Evolutionary conservation across 441 rosid species (phyloP), one percentile per base, ranked within the genome.

Genomic region (Populus tomentosa): DNA sequence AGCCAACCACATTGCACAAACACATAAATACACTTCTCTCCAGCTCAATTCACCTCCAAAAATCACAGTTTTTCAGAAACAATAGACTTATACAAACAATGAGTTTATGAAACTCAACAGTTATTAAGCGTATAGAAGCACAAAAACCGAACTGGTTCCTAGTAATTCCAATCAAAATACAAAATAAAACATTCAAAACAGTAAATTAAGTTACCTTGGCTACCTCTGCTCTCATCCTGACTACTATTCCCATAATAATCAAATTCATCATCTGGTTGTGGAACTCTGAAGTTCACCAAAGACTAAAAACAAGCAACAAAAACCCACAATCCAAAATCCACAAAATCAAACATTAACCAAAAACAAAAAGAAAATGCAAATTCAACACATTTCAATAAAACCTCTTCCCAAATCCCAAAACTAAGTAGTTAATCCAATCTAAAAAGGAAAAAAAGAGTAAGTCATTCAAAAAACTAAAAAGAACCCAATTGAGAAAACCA

Each of bases 201-300:
- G 35, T 18, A 74, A 79, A 79, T 80, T 30, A 53, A 30, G 61
- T 75, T 86, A 94, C 98, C 98, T 92, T 89, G 96, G 87, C 94
- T 90, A 85, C 97, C 92, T 91, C 93, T 90, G 90, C 94, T 90
- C 86, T 92, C 98, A 80, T 94, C 97, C 91, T 92, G 98, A 86
- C 99, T 96, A 85, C 97, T 92, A 85, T 88, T 91, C 87, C 86
- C 98, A 82, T 94, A 94, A 80, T 90, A 92, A 87, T 96, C 98
- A 83, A 91, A 86, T 79, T 94, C 99, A 84, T 90, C 97, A 82
- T 94, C 98, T 77, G 87, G 94, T 82, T 87, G 91, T 67, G 92
- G 98, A 79, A 96, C 88, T 86, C 85, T 89, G 85, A 89, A 92
- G 88, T 89, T 96, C 90, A 88, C 87, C 95, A 96, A 89, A 69